These are phyloP conservation scores for Peniophora sp. DNA, from an alignment of 1,284 basidiomycete species.

Conservation along the genomic window DNA sequence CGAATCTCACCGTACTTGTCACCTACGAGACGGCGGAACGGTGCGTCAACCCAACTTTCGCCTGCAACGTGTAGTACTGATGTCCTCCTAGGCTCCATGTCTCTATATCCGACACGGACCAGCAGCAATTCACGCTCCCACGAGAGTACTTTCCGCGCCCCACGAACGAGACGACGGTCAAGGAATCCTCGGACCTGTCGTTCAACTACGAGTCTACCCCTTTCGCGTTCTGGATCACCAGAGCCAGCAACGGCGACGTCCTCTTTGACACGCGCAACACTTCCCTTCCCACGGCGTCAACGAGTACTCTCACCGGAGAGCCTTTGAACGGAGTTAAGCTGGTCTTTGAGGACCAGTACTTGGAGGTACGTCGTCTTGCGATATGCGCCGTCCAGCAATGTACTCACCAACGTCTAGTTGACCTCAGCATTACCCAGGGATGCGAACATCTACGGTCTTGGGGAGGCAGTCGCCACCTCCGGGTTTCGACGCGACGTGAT, in stretches of 20 bases:
- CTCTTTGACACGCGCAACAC: constrained; percentile 67
- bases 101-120: constrained; percentile 62
- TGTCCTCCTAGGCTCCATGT: constrained; percentile 55
- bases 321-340: constrained; percentile 45
- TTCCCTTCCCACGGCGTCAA: constrained; percentile 49
- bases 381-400: background rate
- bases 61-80: constrained; percentile 2
- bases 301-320: constrained; percentile 24
- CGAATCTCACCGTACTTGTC: constrained; percentile 55
- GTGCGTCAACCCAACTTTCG: constrained; percentile 20
- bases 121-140: constrained; percentile 65
- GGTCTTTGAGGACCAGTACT: constrained; percentile 72
- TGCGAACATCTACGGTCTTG: constrained; percentile 73
- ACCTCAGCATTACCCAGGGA: constrained; percentile 54
- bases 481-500: constrained; percentile 59
- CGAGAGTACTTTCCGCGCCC: constrained; percentile 49
- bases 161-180: constrained; percentile 25
- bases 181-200: constrained; percentile 41
- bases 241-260: constrained; percentile 46
- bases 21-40: constrained; percentile 49
- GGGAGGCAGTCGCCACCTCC: constrained; percentile 62
- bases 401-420: constrained; percentile 34
- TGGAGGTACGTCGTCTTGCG: constrained; percentile 29
- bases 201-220: constrained; percentile 64
- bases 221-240: constrained; percentile 76